Percentiles rank a stretch among this genome's conserved stretches.
Conservation (phyloP, 2,329 filamentous ascomycete genomes). For the Diaporthe citriasiana region DNA sequence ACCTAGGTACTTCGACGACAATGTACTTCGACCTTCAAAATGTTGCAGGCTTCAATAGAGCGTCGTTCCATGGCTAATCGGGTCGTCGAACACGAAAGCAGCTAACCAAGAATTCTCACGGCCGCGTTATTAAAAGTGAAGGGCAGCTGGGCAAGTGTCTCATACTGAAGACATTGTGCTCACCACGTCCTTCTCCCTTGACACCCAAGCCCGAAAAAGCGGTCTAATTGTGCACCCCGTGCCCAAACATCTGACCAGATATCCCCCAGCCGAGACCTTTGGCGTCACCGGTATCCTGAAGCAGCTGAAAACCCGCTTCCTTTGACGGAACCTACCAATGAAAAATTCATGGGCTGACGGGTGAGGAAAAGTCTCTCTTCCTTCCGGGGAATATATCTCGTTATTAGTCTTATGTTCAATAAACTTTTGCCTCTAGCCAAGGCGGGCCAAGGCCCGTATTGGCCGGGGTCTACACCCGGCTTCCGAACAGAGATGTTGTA, state of each 20-base stretch:
- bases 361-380: not conserved
- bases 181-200: not conserved
- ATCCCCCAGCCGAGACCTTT: not conserved
- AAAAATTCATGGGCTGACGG: not conserved
- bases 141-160: not conserved
- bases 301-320: not conserved
- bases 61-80: not conserved
- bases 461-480: not conserved
- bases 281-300: constrained; percentile 9
- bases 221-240: not conserved
- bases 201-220: not conserved
- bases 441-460: constrained; percentile 20
- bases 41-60: not conserved
- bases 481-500: constrained; percentile 6
- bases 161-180: not conserved
- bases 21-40: too few species aligned
- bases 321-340: not conserved
- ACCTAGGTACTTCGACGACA: too few species aligned
- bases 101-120: not conserved
- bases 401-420: not conserved
- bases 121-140: not conserved
- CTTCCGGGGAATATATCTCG: not conserved
- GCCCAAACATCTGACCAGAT: not conserved
- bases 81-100: not conserved
- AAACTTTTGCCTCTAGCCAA: not conserved